phyloP scores from a whole-genome alignment of 805 yeast genomes.

The Cyberlindnera xylosilytica region DNA sequence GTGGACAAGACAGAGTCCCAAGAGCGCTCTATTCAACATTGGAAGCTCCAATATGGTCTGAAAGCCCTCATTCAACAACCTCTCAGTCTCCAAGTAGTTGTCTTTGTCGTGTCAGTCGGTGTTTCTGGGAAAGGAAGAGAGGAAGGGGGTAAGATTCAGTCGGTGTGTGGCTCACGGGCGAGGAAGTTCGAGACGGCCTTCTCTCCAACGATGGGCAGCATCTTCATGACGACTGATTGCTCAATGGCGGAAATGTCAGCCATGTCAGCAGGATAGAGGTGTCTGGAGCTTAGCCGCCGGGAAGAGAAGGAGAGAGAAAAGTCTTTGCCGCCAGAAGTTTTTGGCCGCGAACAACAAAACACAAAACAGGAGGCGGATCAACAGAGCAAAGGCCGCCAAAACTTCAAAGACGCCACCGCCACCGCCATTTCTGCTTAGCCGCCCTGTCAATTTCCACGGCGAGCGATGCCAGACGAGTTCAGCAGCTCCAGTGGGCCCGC shows the following conservation, averaged over 20 bases:
- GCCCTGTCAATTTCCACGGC: background rate
- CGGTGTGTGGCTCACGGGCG: conserved; percentile 5
- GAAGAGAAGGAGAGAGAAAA: background rate
- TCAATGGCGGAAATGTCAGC: background rate
- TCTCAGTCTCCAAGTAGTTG: conserved; percentile 8
- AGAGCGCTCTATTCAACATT: conserved; percentile 1
- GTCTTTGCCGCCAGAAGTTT: no score
- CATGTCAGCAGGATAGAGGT: background rate
- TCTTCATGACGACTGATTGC: background rate
- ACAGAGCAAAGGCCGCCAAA: background rate
- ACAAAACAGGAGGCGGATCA: no score
- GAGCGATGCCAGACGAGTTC: conserved; percentile 4
- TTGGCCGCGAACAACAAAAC: no score
- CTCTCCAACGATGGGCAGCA: conserved; percentile 2
- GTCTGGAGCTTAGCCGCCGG: background rate
- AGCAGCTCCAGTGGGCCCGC: no score
- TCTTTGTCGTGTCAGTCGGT: conserved; percentile 3
- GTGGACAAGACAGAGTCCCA: conserved; percentile 15
- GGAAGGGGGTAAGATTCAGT: background rate
- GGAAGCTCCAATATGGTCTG: no score
- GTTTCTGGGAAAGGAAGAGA: background rate
- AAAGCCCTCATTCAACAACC: conserved; percentile 1
- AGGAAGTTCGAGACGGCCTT: conserved; percentile 6
- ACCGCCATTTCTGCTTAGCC: background rate
- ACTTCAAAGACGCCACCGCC: background rate